These are phyloP conservation scores for Sechiopsis laciniata DNA, from an alignment of 306 rosid genomes.

Conservation along the genomic window DNA sequence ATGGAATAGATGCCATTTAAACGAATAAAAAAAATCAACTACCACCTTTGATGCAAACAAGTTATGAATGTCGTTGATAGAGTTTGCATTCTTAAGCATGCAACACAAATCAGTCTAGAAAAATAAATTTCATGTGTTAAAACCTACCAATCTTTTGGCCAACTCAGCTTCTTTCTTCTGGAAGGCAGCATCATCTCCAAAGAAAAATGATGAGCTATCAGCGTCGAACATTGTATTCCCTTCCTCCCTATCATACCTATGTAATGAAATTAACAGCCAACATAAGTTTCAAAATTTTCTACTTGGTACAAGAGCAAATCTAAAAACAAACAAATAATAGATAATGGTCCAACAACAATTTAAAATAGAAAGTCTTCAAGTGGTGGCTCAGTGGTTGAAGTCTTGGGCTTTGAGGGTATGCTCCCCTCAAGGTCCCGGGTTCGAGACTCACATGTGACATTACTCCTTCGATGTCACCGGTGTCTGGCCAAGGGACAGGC, in stretches of 20 bases:
- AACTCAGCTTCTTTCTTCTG: constrained; percentile 98
- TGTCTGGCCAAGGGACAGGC: too few species aligned
- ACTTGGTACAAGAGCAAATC: neutral
- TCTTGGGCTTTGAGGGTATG: too few species aligned
- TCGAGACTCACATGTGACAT: too few species aligned
- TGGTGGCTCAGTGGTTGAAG: too few species aligned
- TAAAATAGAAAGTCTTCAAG: neutral
- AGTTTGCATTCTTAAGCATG: constrained; percentile 15
- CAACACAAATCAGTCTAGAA: constrained; percentile 12
- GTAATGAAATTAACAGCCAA: neutral
- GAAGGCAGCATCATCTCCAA: constrained; percentile 82
- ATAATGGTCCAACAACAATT: neutral
- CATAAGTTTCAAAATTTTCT: neutral
- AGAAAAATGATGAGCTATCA: constrained; percentile 66
- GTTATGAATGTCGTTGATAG: neutral
- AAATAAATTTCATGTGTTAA: constrained; percentile 1
- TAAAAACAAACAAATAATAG: neutral
- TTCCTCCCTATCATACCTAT: constrained; percentile 97
- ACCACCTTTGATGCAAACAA: neutral
- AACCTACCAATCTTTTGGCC: constrained; percentile 84
- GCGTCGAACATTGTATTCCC: constrained; percentile 74
- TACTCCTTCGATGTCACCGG: too few species aligned
- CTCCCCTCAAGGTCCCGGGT: too few species aligned
- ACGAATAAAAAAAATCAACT: neutral
- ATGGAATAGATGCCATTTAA: neutral